Percentiles rank a stretch among this genome's conserved stretches.
These are phyloP conservation scores for Starmera stellimalicola DNA, from an alignment of 1,139 yeast species.

Conservation along the genomic window DNA sequence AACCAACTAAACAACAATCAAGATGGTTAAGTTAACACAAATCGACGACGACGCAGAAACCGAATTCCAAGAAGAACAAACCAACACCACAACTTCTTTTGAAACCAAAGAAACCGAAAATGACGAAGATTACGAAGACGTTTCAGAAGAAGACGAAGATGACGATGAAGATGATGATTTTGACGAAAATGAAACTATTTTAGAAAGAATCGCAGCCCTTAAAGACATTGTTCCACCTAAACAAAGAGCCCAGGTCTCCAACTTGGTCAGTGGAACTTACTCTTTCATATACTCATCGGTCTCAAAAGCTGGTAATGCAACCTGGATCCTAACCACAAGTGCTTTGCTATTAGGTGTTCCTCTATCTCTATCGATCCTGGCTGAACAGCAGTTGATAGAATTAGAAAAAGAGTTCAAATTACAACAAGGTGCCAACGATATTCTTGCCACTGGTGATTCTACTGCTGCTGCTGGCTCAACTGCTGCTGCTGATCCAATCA, in stretches of 20 bases:
- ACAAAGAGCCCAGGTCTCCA: constrained; percentile 45
- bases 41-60: constrained; percentile 48
- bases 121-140: constrained; percentile 12
- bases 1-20: constrained; percentile 7
- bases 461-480: constrained; percentile 22
- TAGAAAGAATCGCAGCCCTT: constrained; percentile 83
- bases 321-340: constrained; percentile 83
- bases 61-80: constrained; percentile 23
- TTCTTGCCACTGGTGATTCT: constrained; percentile 69
- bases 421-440: constrained; percentile 78
- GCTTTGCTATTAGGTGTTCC: constrained; percentile 89
- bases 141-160: constrained; percentile 18
- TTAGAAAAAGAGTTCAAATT: constrained; percentile 88
- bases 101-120: constrained; percentile 16
- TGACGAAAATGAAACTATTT: constrained; percentile 69
- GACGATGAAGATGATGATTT: constrained; percentile 59
- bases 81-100: constrained; percentile 1
- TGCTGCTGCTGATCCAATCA: constrained; percentile 12
- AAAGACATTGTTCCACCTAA: constrained; percentile 88
- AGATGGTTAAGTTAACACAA: constrained; percentile 69
- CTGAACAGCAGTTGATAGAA: constrained; percentile 89
- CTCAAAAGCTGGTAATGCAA: constrained; percentile 56
- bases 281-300: constrained; percentile 36
- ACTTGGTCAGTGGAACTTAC: constrained; percentile 28
- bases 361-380: constrained; percentile 74